Conservation (phyloP, 495 filamentous ascomycete species). For the Xylaria telfairii region DNA sequence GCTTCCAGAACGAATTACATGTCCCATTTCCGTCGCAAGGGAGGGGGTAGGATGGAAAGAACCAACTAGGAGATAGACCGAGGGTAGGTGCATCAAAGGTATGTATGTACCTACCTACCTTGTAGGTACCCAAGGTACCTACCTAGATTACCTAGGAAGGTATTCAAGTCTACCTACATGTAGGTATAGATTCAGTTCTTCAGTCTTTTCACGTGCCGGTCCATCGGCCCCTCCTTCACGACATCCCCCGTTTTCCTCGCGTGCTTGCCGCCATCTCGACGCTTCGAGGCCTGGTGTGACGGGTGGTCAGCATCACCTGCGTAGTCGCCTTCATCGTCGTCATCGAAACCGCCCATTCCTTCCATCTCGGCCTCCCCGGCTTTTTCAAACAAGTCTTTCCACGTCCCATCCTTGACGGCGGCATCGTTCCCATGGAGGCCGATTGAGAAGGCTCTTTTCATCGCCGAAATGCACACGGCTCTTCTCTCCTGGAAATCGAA, state of each 20-base stretch:
- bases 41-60: not conserved
- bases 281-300: not conserved
- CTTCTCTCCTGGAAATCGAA: constrained; percentile 70
- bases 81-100: too few species aligned
- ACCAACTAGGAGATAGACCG: too few species aligned
- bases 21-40: too few species aligned
- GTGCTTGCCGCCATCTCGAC: constrained; percentile 39
- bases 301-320: constrained; percentile 37
- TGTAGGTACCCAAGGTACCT: too few species aligned
- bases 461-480: constrained; percentile 62
- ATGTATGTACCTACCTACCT: too few species aligned
- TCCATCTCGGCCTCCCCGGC: constrained; percentile 57
- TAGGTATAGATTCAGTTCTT: constrained; percentile 28
- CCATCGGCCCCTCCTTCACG: constrained; percentile 50
- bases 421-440: constrained; percentile 65
- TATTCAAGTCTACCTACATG: not conserved
- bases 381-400: constrained; percentile 62
- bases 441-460: constrained; percentile 70
- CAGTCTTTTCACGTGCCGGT: constrained; percentile 48
- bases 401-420: constrained; percentile 64
- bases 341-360: constrained; percentile 35
- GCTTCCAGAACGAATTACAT: not conserved
- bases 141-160: too few species aligned
- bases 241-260: constrained; percentile 22
- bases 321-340: constrained; percentile 34